A percentile compares a stretch with the other conserved stretches of the same genome.
phyloP scores from a whole-genome alignment of 768 basidiomycete genomes.

The Coprinopsis cinerea region DNA sequence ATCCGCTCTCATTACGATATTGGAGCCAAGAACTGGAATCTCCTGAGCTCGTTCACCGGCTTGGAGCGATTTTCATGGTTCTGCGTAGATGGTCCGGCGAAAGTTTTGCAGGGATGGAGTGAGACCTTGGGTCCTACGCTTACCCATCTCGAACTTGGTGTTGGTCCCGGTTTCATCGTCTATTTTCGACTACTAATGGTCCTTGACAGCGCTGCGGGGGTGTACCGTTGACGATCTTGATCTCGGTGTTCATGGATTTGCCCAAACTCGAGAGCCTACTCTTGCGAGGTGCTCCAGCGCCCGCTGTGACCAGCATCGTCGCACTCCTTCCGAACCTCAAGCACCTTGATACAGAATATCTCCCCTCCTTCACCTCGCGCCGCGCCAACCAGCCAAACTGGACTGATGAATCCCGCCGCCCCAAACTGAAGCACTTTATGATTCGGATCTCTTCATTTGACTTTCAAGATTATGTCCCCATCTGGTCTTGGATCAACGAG shows the following conservation, averaged over 20 bases:
- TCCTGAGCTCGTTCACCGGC: conserved; percentile 44
- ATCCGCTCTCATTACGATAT: conserved; percentile 55
- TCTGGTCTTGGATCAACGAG: conserved; percentile 51
- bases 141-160: conserved; percentile 63
- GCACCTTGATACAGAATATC: conserved; percentile 62
- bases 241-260: conserved; percentile 57
- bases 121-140: conserved; percentile 47
- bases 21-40: conserved; percentile 49
- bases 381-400: conserved; percentile 15
- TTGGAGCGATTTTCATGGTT: conserved; percentile 55
- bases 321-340: conserved; percentile 52
- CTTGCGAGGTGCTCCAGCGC: conserved; percentile 57
- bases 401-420: conserved; percentile 20
- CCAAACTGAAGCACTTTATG: conserved; percentile 37
- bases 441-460: conserved; percentile 53
- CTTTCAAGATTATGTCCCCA: conserved; percentile 36
- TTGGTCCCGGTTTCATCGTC: conserved; percentile 38
- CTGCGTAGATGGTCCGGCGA: conserved; percentile 64
- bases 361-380: conserved; percentile 25
- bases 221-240: conserved; percentile 52
- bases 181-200: conserved; percentile 9
- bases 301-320: conserved; percentile 53
- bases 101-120: conserved; percentile 59
- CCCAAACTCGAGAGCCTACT: conserved; percentile 50
- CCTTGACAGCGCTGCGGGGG: conserved; percentile 46